Percentiles rank a stretch among this genome's conserved stretches.
Evolutionary conservation across 2,329 filamentous ascomycete genomes (phyloP).

Genomic region (Sporothrix dimorphospora): DNA sequence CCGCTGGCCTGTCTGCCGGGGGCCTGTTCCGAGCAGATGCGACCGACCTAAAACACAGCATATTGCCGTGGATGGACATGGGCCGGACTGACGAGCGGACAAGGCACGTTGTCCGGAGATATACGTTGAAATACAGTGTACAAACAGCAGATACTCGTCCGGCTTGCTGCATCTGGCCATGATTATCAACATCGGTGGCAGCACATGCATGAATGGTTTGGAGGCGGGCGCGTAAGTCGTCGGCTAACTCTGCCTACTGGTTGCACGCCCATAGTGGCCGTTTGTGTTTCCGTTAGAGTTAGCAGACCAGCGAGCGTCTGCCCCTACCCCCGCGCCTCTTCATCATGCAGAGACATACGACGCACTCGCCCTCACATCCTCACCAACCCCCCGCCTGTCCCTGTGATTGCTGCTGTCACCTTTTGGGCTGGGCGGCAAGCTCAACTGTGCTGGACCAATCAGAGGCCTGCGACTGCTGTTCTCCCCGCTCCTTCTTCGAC

Average conservation of each 20-base stretch:
- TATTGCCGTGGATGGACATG: neutral
- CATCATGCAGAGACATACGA: neutral
- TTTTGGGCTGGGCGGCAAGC: constrained; percentile 26
- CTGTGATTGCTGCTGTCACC: constrained; percentile 26
- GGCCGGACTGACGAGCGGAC: neutral
- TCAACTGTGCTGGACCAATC: constrained; percentile 21
- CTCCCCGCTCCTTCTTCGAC: neutral
- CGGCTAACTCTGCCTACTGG: neutral
- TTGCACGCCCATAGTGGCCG: neutral
- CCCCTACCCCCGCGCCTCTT: neutral
- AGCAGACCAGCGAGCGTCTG: neutral
- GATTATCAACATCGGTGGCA: neutral
- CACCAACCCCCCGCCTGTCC: neutral
- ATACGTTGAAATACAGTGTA: neutral
- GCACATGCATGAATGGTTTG: constrained; percentile 13
- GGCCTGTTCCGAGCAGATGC: neutral
- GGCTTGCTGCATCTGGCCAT: constrained; percentile 5
- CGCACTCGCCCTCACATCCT: neutral
- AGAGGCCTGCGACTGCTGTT: constrained; percentile 4
- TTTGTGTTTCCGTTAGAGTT: neutral
- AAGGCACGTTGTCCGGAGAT: neutral
- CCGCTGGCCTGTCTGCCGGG: neutral
- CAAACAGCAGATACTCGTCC: neutral
- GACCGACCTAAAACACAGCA: neutral
- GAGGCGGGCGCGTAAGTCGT: constrained; percentile 8